Conservation (phyloP, 179 eudicot genomes). For the Amaranthus tricolor region DNA sequence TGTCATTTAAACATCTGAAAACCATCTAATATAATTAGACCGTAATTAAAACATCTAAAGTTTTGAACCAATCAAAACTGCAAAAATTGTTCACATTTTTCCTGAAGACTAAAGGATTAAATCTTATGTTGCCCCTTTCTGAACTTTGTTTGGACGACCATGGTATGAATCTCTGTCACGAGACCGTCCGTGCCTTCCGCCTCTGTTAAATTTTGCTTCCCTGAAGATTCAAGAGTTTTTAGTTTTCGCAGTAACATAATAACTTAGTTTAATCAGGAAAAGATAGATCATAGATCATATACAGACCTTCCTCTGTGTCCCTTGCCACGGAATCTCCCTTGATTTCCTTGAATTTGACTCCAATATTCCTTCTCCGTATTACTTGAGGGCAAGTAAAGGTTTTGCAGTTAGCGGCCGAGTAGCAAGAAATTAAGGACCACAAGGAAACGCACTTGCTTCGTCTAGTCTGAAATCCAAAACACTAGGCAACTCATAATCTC, state of each 20-base stretch:
- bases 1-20: not conserved
- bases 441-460: too few species aligned
- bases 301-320: slow-evolving; percentile 74
- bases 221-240: slow-evolving; percentile 32
- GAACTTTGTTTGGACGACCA: slow-evolving; percentile 61
- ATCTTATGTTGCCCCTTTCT: slow-evolving; percentile 49
- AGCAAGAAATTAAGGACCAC: too few species aligned
- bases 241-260: slow-evolving; percentile 6
- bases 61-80: slow-evolving; percentile 15
- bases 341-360: slow-evolving; percentile 55
- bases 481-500: too few species aligned
- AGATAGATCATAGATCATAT: not conserved
- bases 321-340: slow-evolving; percentile 43
- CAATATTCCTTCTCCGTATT: slow-evolving; percentile 92
- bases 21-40: not conserved
- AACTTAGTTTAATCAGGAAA: not conserved
- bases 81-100: slow-evolving; percentile 3
- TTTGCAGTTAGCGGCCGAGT: not conserved
- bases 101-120: not conserved
- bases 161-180: slow-evolving; percentile 46
- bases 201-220: slow-evolving; percentile 73
- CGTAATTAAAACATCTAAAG: not conserved
- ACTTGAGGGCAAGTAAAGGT: slow-evolving; percentile 38
- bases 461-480: too few species aligned
- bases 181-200: slow-evolving; percentile 67